Evolutionary conservation across 108 stramenopile genomes (phyloP).

Genomic region (Craspedostauros australis): DNA sequence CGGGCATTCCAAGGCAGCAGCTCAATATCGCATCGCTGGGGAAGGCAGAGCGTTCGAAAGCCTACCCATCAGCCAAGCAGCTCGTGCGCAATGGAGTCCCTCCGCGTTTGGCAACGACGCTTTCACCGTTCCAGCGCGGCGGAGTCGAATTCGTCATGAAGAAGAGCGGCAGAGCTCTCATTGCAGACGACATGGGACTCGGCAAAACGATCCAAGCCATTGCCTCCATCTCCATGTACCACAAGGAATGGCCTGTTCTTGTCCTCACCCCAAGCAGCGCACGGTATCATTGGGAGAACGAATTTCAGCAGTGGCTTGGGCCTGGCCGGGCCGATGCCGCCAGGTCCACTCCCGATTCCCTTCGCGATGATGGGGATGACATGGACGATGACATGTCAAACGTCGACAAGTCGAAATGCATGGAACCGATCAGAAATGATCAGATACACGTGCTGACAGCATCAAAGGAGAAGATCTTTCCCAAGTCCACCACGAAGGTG

Average conservation of each 20-base stretch:
- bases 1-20: slow-evolving; percentile 56
- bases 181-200: slow-evolving; percentile 60
- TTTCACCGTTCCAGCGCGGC: slow-evolving; percentile 82
- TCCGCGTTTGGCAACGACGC: slow-evolving; percentile 36
- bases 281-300: slow-evolving; percentile 92
- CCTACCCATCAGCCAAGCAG: slow-evolving; percentile 38
- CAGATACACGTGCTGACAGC: slow-evolving; percentile 75
- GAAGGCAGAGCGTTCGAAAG: slow-evolving; percentile 53
- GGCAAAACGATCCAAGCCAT: slow-evolving; percentile 92
- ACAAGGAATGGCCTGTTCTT: slow-evolving; percentile 87
- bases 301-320: slow-evolving; percentile 87
- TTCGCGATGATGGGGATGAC: slow-evolving; percentile 4
- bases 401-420: slow-evolving; percentile 3
- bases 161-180: slow-evolving; percentile 78
- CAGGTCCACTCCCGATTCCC: too few relatives aligned
- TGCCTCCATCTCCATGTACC: slow-evolving; percentile 76
- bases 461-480: slow-evolving; percentile 46
- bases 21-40: slow-evolving; percentile 69
- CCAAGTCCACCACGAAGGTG: slow-evolving; percentile 39
- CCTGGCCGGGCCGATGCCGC: slow-evolving; percentile 12
- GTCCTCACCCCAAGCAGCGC: slow-evolving; percentile 88
- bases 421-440: slow-evolving; percentile 3
- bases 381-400: not conserved
- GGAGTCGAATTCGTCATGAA: slow-evolving; percentile 82
- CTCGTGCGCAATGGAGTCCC: slow-evolving; percentile 56